Base-by-base conservation (phyloP, 2,329 filamentous ascomycete species). In the Ophiostoma pallidulum region DNA sequence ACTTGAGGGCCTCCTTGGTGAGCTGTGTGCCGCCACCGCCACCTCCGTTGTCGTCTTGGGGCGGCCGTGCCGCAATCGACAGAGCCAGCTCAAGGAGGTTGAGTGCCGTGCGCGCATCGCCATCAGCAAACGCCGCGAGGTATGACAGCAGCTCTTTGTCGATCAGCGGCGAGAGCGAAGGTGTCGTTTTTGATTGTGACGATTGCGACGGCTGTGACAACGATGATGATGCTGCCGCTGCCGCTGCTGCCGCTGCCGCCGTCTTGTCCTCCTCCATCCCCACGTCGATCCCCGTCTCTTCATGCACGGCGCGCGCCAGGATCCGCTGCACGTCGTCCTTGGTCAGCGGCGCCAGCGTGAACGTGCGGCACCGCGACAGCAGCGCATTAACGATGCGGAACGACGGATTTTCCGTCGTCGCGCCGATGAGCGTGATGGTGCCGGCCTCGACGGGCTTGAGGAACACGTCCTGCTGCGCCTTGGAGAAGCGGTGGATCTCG, bases 401-500 rank as follows among this genome's bases (percentile, higher is more conserved):
- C 4, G 84, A 91, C 0, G 92, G 92, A 56, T 98, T 98, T 64
- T 98, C 92, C 0, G 92, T 98, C 4, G 92, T 98, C 7, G 92
- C 92, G 10, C 90, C 92, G 51, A 97, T 92, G 26, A 98, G 72
- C 0, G 87, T 96, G 54, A 98, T 83, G 24, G 86, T 85, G 6
- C 92, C 92, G 1, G 82, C 82, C 66, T 98, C 92, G 19, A 97
- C 91, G 0, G 91, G 91, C 14, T 84, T 87, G 2, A 98, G 71
- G 57, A 97, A 97, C 1, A 96, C 85, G 64, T 97, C 92, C 61
- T 98, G 92, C 63, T 97, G 92, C 0, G 82, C 75, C 66, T 95
- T 96, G 56, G 77, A 85, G 70, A 95, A 95, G 24, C 91, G 74
- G 65, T 95, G 89, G 41, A 96, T 92, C 70, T 97, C 92, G 67